phyloP scores from a whole-genome alignment of 2,329 filamentous ascomycete species.

The Pseudogymnoascus destructans region DNA sequence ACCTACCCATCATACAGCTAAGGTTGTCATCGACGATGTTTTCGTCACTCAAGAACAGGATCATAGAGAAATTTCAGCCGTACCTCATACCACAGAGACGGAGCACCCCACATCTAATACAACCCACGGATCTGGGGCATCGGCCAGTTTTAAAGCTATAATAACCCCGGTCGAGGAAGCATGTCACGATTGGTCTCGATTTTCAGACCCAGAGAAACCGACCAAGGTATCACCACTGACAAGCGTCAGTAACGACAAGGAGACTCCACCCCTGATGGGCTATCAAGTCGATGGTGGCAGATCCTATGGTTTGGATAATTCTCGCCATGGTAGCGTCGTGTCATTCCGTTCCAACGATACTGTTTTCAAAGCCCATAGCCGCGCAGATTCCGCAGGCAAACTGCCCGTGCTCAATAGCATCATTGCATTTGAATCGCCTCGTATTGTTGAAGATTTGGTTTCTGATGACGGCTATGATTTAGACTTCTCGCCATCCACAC shows the following conservation, averaged over 20 bases:
- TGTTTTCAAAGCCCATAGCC: slow-evolving; percentile 14
- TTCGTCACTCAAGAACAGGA: not conserved
- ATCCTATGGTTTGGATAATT: not conserved
- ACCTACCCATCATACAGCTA: not conserved
- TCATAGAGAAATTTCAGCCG: not conserved
- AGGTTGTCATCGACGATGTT: not conserved
- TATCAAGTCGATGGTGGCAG: not conserved
- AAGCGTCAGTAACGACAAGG: too few species aligned
- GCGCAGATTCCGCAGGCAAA: slow-evolving; percentile 11
- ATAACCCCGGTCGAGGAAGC: not conserved
- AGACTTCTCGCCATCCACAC: not conserved
- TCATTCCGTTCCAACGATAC: slow-evolving; percentile 1
- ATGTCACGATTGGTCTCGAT: not conserved
- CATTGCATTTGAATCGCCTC: not conserved
- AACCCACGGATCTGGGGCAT: not conserved
- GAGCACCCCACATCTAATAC: not conserved
- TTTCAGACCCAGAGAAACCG: not conserved
- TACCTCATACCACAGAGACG: not conserved
- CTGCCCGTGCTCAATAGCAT: slow-evolving; percentile 2
- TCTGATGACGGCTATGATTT: slow-evolving; percentile 2
- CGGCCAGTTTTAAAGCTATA: not conserved
- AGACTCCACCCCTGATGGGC: not conserved
- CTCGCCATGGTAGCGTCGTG: not conserved
- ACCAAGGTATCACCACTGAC: not conserved
- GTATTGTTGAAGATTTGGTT: not conserved